phyloP scores from a whole-genome alignment of 331 rosid genomes.

The Quercus tomentella region DNA sequence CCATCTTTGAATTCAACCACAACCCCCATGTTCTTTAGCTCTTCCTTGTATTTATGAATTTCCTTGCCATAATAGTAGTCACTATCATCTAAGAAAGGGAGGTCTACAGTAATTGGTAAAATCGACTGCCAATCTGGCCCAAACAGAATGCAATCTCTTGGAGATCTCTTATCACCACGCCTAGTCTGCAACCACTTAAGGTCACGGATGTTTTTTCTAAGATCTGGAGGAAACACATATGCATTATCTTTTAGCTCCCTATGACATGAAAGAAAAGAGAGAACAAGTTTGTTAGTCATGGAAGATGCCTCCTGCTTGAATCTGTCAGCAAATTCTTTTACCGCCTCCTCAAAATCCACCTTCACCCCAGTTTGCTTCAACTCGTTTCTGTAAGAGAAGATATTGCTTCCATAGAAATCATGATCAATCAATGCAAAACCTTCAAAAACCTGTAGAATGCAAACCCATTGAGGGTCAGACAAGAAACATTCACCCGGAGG shows the following conservation, averaged over 20 bases:
- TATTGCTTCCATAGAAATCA: constrained; percentile 31
- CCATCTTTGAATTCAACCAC: constrained; percentile 43
- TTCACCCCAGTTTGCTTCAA: constrained; percentile 46
- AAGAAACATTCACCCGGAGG: constrained; percentile 48
- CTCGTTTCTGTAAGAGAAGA: constrained; percentile 22
- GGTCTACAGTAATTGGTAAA: constrained; percentile 36
- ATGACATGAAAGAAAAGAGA: constrained; percentile 42
- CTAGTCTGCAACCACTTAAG: constrained; percentile 54
- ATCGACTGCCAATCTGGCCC: constrained; percentile 57
- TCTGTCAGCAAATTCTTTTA: constrained; percentile 16
- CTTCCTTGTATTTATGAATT: constrained; percentile 37
- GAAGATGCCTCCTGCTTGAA: constrained; percentile 38
- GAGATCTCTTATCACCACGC: constrained; percentile 32
- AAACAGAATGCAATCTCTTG: constrained; percentile 52
- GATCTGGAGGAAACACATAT: constrained; percentile 26
- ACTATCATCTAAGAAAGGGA: constrained; percentile 54
- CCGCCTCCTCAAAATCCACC: constrained; percentile 50
- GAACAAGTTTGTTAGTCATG: constrained; percentile 27
- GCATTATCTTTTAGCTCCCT: constrained; percentile 18
- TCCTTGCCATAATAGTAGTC: constrained; percentile 37
- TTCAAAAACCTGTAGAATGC: constrained; percentile 44
- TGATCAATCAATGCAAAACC: constrained; percentile 45
- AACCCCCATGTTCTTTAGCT: constrained; percentile 55
- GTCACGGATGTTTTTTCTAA: constrained; percentile 13
- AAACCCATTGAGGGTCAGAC: constrained; percentile 45